Base-by-base conservation (phyloP, 2,329 filamentous ascomycete genomes). In the Pseudogymnoascus sp. region DNA sequence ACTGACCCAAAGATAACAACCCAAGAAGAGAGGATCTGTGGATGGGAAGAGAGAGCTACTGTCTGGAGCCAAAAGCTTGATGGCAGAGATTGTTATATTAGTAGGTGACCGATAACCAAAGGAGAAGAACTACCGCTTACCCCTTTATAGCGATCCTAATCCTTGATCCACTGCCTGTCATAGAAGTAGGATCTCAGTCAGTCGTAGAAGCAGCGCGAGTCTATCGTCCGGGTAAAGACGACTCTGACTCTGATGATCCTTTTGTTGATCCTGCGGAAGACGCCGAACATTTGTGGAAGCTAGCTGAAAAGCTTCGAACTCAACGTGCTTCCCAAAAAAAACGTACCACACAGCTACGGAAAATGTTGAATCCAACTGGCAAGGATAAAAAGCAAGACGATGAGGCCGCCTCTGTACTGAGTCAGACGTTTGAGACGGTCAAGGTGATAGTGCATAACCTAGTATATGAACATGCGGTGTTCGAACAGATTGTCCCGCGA, bases 11-110 rank as follows among this genome's bases (percentile, higher is more conserved):
- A 45, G 2, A 66, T 62, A 31, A 66, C 60, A 19, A 8, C 60
- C 6, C 23, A 48, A 16, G 45, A 68, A 4, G 54, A 61, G 25
- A 65, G 64, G 16, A 51, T 64, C 28, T 65, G 65, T 65, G 68
- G 64, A 2, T 67, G 65, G 51, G 68, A 67, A 31, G 68, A 71
- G 64, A 61, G 65, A 37, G 60, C 65, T 11, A 67, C 69, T n/a
- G 62, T 71, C 28, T 72, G 69, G 70, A 68, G 60, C 16, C 37
- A 48, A 51, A 63, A 60, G 28, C 7, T 61, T 6, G 36, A 19
- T n/a, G 25, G 41, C 45, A 65, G 16, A 54, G 37, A 63, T 16
- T 66, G 45, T 60, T 25, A 28, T 34, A 64, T 65, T 57, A 63
- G 62, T 64, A 64, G 11, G 31, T 60, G 13, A 14, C 16, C 4